Evolutionary conservation across 1,284 basidiomycete genomes (phyloP).

Genomic region (Cryptococcus amylolentus): DNA sequence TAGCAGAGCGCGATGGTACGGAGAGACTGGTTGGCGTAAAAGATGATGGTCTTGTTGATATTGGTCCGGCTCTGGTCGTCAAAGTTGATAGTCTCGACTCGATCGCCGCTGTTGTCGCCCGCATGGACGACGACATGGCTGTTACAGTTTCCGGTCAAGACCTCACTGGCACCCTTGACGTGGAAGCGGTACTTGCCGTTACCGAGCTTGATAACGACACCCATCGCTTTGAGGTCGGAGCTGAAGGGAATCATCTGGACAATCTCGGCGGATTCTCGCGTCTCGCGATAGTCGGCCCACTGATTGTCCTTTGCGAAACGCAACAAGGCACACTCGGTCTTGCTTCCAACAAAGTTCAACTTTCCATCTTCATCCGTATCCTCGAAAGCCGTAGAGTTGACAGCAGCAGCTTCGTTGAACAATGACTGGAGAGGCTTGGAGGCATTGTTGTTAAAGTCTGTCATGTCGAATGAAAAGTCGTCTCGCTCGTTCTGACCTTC

Average conservation of each 20-base stretch:
- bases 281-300: slow-evolving; percentile 73
- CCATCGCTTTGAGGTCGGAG: slow-evolving; percentile 94
- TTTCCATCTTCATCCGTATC: slow-evolving; percentile 67
- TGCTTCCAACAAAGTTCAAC: slow-evolving; percentile 79
- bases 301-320: slow-evolving; percentile 80
- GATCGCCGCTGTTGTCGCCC: slow-evolving; percentile 29
- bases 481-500: slow-evolving; percentile 36
- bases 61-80: slow-evolving; percentile 68
- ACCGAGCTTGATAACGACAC: slow-evolving; percentile 69
- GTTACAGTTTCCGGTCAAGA: slow-evolving; percentile 71
- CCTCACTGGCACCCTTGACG: slow-evolving; percentile 92
- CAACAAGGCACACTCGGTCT: slow-evolving; percentile 93
- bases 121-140: slow-evolving; percentile 64
- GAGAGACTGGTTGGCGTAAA: slow-evolving; percentile 93
- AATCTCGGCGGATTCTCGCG: slow-evolving; percentile 63
- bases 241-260: slow-evolving; percentile 94
- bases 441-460: slow-evolving; percentile 63
- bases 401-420: slow-evolving; percentile 80
- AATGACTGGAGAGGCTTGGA: slow-evolving; percentile 62
- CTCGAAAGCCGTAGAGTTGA: slow-evolving; percentile 97
- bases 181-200: slow-evolving; percentile 64
- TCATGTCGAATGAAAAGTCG: slow-evolving; percentile 84
- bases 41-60: slow-evolving; percentile 85
- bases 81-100: slow-evolving; percentile 61
- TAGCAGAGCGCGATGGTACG: slow-evolving; percentile 92